Evolutionary conservation across 2,329 filamentous ascomycete genomes (phyloP).

Genomic region (Neonectria faginata): DNA sequence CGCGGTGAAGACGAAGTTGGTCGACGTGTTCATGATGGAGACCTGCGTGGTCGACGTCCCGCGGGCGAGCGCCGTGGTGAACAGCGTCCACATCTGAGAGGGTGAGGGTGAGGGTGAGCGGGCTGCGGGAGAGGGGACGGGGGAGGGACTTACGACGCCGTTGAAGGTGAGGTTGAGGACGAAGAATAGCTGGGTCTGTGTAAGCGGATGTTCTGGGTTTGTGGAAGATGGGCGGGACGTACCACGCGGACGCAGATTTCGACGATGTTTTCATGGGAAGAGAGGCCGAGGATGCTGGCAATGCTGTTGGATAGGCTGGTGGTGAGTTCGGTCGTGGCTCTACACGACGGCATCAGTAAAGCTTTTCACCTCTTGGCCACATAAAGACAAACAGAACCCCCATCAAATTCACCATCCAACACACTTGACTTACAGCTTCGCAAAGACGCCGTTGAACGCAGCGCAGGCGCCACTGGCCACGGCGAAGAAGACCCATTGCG

Average conservation of each 20-base stretch:
- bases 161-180: constrained; percentile 80
- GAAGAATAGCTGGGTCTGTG: constrained; percentile 72
- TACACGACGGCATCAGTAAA: constrained; percentile 41
- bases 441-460: constrained; percentile 85
- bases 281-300: constrained; percentile 58
- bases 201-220: constrained; percentile 17
- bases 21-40: constrained; percentile 83
- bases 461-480: constrained; percentile 81
- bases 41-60: constrained; percentile 83
- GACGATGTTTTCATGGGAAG: constrained; percentile 55
- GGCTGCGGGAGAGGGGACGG: background rate
- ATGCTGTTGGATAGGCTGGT: constrained; percentile 59
- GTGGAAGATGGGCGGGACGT: constrained; percentile 42
- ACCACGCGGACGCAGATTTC: constrained; percentile 64
- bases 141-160: constrained; percentile 65
- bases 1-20: constrained; percentile 84
- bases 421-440: constrained; percentile 78
- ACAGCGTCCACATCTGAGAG: constrained; percentile 81
- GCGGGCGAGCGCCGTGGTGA: constrained; percentile 80
- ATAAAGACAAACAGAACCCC: background rate
- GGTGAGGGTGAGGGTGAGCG: constrained; percentile 7
- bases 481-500: constrained; percentile 75
- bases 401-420: background rate
- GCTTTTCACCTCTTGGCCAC: background rate
- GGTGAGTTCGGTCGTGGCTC: constrained; percentile 69